A percentile compares a stretch with the other conserved stretches of the same genome.
phyloP scores from a whole-genome alignment of 345 rosid species.

The Combretum micranthum region DNA sequence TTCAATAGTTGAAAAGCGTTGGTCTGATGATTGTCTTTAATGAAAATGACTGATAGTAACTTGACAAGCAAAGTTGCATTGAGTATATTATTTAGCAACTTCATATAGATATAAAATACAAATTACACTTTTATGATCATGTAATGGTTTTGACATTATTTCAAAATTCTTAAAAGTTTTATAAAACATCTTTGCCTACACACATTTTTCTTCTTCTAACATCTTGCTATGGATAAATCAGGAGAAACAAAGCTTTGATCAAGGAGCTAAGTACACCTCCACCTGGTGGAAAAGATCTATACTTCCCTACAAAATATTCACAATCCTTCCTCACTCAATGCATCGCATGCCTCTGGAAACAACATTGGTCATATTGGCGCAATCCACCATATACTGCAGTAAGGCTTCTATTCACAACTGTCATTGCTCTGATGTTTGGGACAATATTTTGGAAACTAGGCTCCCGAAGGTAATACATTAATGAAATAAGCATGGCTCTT shows the following conservation, averaged over 20 bases:
- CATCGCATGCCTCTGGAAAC: conserved; percentile 63
- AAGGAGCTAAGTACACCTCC: conserved; percentile 38
- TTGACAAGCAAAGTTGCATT: no score
- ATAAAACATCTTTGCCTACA: no score
- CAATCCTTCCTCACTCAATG: conserved; percentile 40
- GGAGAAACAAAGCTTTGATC: conserved; percentile 56
- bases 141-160: no score
- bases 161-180: no score
- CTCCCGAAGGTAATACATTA: conserved; percentile 31
- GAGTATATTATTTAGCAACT: no score
- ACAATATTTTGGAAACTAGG: conserved; percentile 67
- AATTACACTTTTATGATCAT: no score
- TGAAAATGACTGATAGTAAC: no score
- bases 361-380: conserved; percentile 57
- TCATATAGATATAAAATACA: no score
- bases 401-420: conserved; percentile 39
- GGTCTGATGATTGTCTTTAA: no score
- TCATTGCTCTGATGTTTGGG: conserved; percentile 57
- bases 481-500: neutral
- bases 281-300: conserved; percentile 35
- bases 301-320: conserved; percentile 40
- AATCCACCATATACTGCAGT: conserved; percentile 47
- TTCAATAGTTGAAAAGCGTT: no score
- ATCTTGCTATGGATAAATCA: conserved; percentile 12
- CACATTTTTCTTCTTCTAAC: neutral